phyloP scores from a whole-genome alignment of 169 alveolate genomes.

The Babesia bovis region DNA sequence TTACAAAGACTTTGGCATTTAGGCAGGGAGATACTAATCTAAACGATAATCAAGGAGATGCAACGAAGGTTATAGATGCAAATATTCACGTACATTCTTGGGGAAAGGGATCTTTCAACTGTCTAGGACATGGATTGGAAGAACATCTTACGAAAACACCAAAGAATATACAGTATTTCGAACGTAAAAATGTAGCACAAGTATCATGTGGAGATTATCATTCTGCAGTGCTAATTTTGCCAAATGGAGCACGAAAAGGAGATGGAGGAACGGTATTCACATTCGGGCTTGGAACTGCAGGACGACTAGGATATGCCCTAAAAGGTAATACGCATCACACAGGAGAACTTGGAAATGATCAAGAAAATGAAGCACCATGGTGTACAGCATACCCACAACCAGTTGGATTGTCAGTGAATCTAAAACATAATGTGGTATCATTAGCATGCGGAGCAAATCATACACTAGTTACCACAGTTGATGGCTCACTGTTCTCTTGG shows the following conservation, averaged over 20 bases:
- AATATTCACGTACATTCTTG: slow-evolving; percentile 50
- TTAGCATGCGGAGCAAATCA: slow-evolving; percentile 84
- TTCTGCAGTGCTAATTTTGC: slow-evolving; percentile 71
- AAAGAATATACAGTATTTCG: slow-evolving; percentile 57
- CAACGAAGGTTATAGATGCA: slow-evolving; percentile 14
- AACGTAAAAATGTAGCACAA: slow-evolving; percentile 55
- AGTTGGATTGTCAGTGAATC: slow-evolving; percentile 66
- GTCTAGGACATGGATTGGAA: slow-evolving; percentile 73
- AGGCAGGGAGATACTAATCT: not conserved
- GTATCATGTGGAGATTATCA: slow-evolving; percentile 71
- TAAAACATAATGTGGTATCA: slow-evolving; percentile 53
- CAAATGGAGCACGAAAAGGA: slow-evolving; percentile 33
- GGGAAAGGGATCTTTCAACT: slow-evolving; percentile 60
- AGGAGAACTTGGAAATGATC: not conserved
- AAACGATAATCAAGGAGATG: not conserved
- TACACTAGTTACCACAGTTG: slow-evolving; percentile 72
- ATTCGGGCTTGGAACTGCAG: slow-evolving; percentile 79
- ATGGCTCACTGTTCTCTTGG: slow-evolving; percentile 80
- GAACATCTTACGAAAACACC: slow-evolving; percentile 57
- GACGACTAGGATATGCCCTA: slow-evolving; percentile 72
- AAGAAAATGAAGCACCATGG: slow-evolving; percentile 65
- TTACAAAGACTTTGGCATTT: slow-evolving; percentile 32
- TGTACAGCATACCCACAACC: slow-evolving; percentile 77
- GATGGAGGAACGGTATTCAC: slow-evolving; percentile 75
- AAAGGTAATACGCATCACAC: slow-evolving; percentile 19